phyloP scores from a whole-genome alignment of 345 rosid genomes.

The Chamaenerion angustifolium region DNA sequence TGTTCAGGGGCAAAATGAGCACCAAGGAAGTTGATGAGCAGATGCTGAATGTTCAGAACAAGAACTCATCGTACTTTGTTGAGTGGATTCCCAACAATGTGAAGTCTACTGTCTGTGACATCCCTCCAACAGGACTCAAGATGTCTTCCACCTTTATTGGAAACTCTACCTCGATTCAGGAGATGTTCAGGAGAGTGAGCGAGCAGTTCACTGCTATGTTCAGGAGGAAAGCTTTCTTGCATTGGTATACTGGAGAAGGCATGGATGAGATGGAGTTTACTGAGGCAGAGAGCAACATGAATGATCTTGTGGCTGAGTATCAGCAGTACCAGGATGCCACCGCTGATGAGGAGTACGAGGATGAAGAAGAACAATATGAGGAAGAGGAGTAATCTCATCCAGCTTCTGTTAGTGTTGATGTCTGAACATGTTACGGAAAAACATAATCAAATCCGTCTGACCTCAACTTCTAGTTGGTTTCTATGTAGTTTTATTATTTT shows the following conservation, averaged over 20 bases:
- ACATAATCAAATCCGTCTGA: constrained; percentile 3
- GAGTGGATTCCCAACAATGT: constrained; percentile 50
- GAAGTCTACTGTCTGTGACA: constrained; percentile 65
- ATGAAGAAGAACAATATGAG: constrained; percentile 28
- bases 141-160: constrained; percentile 66
- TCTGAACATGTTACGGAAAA: too few relatives aligned
- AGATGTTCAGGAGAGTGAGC: constrained; percentile 68
- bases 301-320: constrained; percentile 56
- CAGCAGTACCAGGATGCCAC: constrained; percentile 80
- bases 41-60: constrained; percentile 32
- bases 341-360: constrained; percentile 59
- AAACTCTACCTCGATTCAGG: constrained; percentile 62
- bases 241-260: constrained; percentile 30
- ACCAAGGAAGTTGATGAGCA: constrained; percentile 58
- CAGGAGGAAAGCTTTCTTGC: constrained; percentile 33
- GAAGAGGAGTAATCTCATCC: constrained; percentile 17
- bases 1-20: constrained; percentile 76
- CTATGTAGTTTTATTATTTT: constrained; percentile 3
- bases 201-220: constrained; percentile 45
- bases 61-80: constrained; percentile 30
- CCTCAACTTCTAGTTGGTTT: constrained; percentile 25
- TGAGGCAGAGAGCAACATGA: constrained; percentile 65
- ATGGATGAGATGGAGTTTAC: constrained; percentile 39
- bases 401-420: not conserved
- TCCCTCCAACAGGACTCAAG: constrained; percentile 60